Conservation (phyloP, 192 early-diverging fungal genomes). For the Anaeromyces robustus region DNA sequence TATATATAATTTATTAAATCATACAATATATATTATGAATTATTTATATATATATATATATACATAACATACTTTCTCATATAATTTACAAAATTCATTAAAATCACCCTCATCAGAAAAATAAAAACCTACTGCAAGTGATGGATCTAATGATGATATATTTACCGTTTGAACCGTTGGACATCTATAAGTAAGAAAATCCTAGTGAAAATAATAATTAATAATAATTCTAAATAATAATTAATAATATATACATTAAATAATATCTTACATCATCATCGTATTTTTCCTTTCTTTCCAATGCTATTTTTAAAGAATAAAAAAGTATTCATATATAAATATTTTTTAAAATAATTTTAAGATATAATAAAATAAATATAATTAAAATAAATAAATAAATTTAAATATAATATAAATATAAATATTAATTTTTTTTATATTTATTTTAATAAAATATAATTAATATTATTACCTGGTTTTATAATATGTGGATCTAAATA, state of each 20-base stretch:
- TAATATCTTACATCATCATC: neutral
- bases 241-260: too few species aligned
- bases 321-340: too few species aligned
- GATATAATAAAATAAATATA: neutral
- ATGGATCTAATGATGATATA: slow-evolving; percentile 73
- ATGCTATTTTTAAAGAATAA: too few species aligned
- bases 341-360: too few species aligned
- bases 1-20: too few species aligned
- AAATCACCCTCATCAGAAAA: slow-evolving; percentile 41
- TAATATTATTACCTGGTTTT: slow-evolving; percentile 38
- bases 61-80: slow-evolving; percentile 17
- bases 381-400: neutral
- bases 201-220: too few species aligned
- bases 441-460: slow-evolving; percentile 25
- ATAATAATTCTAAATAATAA: too few species aligned
- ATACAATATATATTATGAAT: too few species aligned
- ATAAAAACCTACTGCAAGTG: slow-evolving; percentile 85
- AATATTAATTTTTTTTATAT: neutral
- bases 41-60: too few species aligned
- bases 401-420: neutral
- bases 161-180: slow-evolving; percentile 51
- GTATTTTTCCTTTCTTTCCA: slow-evolving; percentile 14
- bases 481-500: slow-evolving; percentile 90
- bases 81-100: slow-evolving; percentile 33
- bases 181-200: slow-evolving; percentile 74